Evolutionary conservation across 768 basidiomycete species (phyloP).

Genomic region (Sistotremastrum niveocremeum): DNA sequence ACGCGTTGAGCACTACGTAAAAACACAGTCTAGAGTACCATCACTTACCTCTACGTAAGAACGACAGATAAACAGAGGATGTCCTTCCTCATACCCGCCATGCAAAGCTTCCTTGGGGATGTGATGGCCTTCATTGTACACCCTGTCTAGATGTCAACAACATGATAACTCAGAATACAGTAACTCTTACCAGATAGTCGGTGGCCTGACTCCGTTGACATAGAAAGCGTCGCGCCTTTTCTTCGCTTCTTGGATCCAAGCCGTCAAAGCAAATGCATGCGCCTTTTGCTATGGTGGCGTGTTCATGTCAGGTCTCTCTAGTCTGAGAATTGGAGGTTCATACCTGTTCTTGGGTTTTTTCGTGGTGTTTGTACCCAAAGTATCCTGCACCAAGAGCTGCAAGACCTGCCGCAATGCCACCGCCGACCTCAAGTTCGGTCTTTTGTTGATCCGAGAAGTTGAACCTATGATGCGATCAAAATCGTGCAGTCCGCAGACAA

Average conservation of each 20-base stretch:
- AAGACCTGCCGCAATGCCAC: slow-evolving; percentile 43
- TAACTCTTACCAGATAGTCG: slow-evolving; percentile 36
- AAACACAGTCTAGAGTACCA: slow-evolving; percentile 1
- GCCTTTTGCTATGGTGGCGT: slow-evolving; percentile 30
- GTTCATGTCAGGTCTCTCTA: not conserved
- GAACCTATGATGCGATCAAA: slow-evolving; percentile 32
- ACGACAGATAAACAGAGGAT: slow-evolving; percentile 44
- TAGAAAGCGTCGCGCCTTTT: slow-evolving; percentile 37
- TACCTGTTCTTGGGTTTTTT: slow-evolving; percentile 46
- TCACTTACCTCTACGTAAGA: slow-evolving; percentile 40
- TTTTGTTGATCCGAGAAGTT: slow-evolving; percentile 38
- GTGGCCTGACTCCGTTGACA: slow-evolving; percentile 27
- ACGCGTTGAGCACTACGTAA: slow-evolving; percentile 2
- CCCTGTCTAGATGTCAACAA: not conserved
- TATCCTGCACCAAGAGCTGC: slow-evolving; percentile 38
- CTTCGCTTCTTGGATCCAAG: slow-evolving; percentile 47
- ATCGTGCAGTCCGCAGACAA: too few species aligned
- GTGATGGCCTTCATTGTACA: slow-evolving; percentile 41
- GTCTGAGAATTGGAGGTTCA: not conserved
- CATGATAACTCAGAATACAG: not conserved
- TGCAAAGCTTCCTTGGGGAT: slow-evolving; percentile 47
- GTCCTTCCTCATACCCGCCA: slow-evolving; percentile 40
- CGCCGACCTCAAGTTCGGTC: slow-evolving; percentile 55
- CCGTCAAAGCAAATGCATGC: slow-evolving; percentile 31
- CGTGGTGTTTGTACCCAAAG: slow-evolving; percentile 39